phyloP scores from a whole-genome alignment of 306 rosid species.

The Pachyrhizus erosus region DNA sequence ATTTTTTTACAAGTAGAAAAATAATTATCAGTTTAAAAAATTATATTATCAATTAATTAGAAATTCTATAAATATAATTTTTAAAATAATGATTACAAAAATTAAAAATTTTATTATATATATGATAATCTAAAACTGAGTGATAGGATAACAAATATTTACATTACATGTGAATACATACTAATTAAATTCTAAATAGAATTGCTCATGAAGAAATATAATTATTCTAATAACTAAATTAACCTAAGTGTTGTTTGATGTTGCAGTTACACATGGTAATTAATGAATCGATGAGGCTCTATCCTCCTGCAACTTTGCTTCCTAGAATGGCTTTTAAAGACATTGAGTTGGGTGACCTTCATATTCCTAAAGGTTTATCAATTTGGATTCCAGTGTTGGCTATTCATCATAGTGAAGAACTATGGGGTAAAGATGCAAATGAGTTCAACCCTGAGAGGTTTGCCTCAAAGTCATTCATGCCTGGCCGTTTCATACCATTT shows the following conservation, averaged over 20 bases:
- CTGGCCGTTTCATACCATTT: slow-evolving; percentile 85
- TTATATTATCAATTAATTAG: too few species aligned
- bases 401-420: slow-evolving; percentile 79
- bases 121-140: too few species aligned
- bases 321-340: slow-evolving; percentile 90
- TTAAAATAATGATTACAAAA: too few species aligned
- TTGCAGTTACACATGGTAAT: slow-evolving; percentile 84
- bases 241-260: neutral
- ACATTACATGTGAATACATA: too few species aligned
- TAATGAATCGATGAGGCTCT: slow-evolving; percentile 84
- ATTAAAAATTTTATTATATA: too few species aligned
- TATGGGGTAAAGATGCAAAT: slow-evolving; percentile 91
- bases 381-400: slow-evolving; percentile 95
- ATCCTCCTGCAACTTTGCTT: slow-evolving; percentile 90
- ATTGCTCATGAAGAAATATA: neutral
- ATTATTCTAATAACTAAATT: neutral
- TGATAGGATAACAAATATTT: too few species aligned
- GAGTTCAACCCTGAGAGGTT: slow-evolving; percentile 89
- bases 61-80: too few species aligned
- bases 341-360: slow-evolving; percentile 73
- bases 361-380: slow-evolving; percentile 86
- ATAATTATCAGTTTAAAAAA: too few species aligned
- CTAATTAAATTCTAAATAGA: too few species aligned
- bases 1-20: too few species aligned
- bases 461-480: slow-evolving; percentile 66